Base-by-base conservation (phyloP, 164 flowering plant genomes). In the Magnolia officinalis region DNA sequence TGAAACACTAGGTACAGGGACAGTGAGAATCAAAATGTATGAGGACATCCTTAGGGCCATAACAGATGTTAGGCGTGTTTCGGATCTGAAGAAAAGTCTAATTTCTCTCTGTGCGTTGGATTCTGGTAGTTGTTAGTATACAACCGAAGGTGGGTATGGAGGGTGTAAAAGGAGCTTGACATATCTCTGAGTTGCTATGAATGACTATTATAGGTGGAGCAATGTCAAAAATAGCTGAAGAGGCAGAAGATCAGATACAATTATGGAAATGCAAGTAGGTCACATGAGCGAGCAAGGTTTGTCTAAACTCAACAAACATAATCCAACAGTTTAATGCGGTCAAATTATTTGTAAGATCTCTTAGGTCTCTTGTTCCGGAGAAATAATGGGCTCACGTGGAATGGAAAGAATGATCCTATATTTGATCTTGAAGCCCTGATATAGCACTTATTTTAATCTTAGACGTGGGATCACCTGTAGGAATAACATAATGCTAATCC, bases 331-430 rank as follows among this genome's bases (percentile, higher is more conserved):
- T 37, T 37, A 37, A 37, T 5, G 45, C 6, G 6, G 45, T 37
- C 45, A 37, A 37, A 37, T 37, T 37, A 37, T 4, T 37, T 3
- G 45, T 37, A 67, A 21, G 23, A 19, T 21, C 26, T 21, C 70
- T 67, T 24, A 8, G 13, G 21, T 67, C 70, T 67, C 70, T 67
- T 67, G 70, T 67, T 67, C 37, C 70, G n/a, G 1, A 67, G 70
- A 67, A 67, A 24, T 67, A 67, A 67, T 10, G 18, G 70, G 70
- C 20, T 19, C 29, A 24, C 21, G 8, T 23, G 70, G 70, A 8
- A 67, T 67, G 70, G 26, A 67, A 50, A 20, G 14, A 18, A 10
- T 16, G 7, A 50, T 51, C 19, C 13, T 8, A 71, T 6, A 71
- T 71, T 11, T 49, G 21, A 71, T 20, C 61, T n/a, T 2, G 52